phyloP scores from a whole-genome alignment of 2,329 filamentous ascomycete genomes.

The Eutypa lata region DNA sequence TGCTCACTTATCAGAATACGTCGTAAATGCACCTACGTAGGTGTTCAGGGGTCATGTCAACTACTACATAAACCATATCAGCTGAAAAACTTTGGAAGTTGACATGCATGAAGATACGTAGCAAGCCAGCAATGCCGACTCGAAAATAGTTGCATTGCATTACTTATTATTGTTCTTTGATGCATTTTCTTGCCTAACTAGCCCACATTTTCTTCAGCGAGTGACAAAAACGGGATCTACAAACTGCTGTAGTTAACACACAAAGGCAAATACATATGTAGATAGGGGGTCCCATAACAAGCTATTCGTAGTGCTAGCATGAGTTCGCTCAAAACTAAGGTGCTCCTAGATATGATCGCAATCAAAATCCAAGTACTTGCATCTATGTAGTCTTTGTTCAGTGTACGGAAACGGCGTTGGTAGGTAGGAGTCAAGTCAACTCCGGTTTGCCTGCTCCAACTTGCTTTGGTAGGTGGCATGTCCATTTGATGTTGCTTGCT shows the following conservation, averaged over 20 bases:
- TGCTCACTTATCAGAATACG: background rate
- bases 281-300: too few species aligned
- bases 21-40: background rate
- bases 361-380: background rate
- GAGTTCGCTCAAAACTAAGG: too few species aligned
- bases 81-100: background rate
- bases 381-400: background rate
- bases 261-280: too few species aligned
- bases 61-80: background rate
- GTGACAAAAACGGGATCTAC: too few species aligned
- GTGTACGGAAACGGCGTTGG: background rate
- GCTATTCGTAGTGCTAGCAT: too few species aligned
- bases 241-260: too few species aligned
- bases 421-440: background rate
- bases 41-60: background rate
- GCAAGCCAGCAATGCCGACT: background rate
- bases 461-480: too few species aligned
- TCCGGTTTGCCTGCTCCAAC: too few species aligned
- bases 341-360: too few species aligned
- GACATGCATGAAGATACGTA: background rate
- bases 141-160: background rate
- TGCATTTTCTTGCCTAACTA: too few species aligned
- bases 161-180: background rate
- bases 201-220: too few species aligned
- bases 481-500: too few species aligned